Conservation (phyloP, 176 grass and related monocot genomes). For the Poa annua region DNA sequence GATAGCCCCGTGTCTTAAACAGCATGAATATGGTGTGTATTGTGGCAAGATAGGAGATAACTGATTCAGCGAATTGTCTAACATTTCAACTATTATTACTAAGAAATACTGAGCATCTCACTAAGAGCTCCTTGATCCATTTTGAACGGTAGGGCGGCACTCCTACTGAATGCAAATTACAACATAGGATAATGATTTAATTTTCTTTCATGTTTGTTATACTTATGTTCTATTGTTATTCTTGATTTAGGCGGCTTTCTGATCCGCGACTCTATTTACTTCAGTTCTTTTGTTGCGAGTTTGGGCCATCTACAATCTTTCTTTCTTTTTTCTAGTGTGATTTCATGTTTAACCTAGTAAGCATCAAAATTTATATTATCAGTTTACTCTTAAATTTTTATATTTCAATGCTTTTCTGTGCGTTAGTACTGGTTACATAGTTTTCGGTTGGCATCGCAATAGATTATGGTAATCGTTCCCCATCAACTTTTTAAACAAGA, state of each 20-base stretch:
- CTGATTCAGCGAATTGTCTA: not conserved
- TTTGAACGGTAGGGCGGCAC: not conserved
- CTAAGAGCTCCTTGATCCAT: not conserved
- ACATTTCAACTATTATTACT: conserved; percentile 1
- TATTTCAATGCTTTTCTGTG: not conserved
- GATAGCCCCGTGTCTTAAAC: not conserved
- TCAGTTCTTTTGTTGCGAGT: not conserved
- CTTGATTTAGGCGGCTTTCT: not conserved
- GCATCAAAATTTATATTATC: conserved; percentile 17
- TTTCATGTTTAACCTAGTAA: not conserved
- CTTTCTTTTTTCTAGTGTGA: not conserved
- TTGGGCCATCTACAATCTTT: not conserved
- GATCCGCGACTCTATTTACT: not conserved
- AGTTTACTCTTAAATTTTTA: not conserved
- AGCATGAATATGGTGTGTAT: not conserved
- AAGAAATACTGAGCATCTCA: conserved; percentile 12
- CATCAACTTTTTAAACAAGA: not conserved
- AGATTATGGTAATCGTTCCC: not conserved
- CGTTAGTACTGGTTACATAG: not conserved
- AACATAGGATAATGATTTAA: conserved; percentile 10
- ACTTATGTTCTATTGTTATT: not conserved
- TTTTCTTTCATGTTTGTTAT: not conserved
- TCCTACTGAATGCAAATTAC: not conserved
- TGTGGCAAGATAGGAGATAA: not conserved
- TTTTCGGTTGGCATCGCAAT: not conserved